phyloP scores from a whole-genome alignment of 2,329 filamentous ascomycete species.

The Fusarium sp. region DNA sequence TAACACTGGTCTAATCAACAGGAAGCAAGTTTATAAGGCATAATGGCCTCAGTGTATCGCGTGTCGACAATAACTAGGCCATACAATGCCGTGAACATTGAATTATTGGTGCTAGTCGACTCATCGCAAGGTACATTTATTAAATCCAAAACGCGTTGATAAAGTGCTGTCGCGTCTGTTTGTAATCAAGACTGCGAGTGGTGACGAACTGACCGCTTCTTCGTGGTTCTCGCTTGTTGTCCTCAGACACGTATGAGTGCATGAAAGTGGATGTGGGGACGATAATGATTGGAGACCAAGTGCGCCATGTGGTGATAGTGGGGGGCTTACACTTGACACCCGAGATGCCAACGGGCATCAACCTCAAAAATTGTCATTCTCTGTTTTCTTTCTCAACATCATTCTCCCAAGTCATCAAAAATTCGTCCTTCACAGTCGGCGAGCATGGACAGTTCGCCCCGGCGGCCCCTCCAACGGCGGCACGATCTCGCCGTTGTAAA shows the following conservation, averaged over 20 bases:
- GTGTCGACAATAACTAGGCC: fast-evolving
- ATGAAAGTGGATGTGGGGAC: constrained; percentile 1
- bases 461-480: neutral
- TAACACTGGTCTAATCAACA: fast-evolving
- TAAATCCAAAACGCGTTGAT: too few species aligned
- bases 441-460: constrained; percentile 2
- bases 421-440: fast-evolving
- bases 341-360: neutral
- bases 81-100: fast-evolving
- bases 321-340: neutral
- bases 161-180: neutral
- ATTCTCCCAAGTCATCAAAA: neutral
- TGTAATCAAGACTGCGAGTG: fast-evolving
- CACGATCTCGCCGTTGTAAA: constrained; percentile 14
- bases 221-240: neutral
- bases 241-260: constrained; percentile 21
- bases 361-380: neutral
- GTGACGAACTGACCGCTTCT: neutral
- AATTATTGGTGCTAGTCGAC: fast-evolving
- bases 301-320: constrained; percentile 4
- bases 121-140: neutral
- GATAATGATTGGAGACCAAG: constrained; percentile 19
- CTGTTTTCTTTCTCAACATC: neutral
- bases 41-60: fast-evolving
- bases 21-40: fast-evolving